A percentile compares a stretch with the other conserved stretches of the same genome.
Conservation (phyloP, 2,329 filamentous ascomycete genomes). For the Emmonsia crescens region DNA sequence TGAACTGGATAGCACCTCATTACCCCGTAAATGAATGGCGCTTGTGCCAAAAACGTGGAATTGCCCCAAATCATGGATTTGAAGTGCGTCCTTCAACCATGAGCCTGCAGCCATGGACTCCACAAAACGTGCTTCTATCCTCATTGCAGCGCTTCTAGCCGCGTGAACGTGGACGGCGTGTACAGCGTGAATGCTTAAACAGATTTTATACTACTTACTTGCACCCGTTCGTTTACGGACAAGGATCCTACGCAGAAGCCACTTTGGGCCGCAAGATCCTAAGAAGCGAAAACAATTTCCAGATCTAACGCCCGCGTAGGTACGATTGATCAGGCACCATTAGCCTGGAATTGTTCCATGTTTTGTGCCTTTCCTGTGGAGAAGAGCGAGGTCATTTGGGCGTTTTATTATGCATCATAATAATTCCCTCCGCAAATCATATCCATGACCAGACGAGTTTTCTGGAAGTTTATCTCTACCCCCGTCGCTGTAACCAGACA, state of each 20-base stretch:
- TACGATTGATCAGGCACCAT: slow-evolving; percentile 1
- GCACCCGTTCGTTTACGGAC: neutral
- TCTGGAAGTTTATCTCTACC: neutral
- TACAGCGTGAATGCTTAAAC: neutral
- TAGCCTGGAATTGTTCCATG: neutral
- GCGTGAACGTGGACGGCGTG: neutral
- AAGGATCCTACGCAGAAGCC: neutral
- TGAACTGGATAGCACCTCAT: neutral
- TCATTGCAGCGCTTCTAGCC: neutral
- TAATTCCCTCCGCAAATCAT: slow-evolving; percentile 2
- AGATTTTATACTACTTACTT: neutral
- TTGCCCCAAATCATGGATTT: neutral
- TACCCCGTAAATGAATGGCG: neutral
- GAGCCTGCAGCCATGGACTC: neutral
- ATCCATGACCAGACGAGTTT: neutral
- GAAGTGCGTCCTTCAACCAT: neutral
- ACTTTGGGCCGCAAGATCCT: neutral
- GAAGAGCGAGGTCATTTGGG: neutral
- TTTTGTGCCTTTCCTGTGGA: neutral
- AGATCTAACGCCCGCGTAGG: neutral
- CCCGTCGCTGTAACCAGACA: neutral
- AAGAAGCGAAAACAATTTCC: neutral
- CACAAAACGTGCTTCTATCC: slow-evolving; percentile 2
- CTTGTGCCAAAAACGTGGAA: neutral
- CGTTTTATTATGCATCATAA: slow-evolving; percentile 1